These are phyloP conservation scores for Teunomyces cretensis DNA, from an alignment of 805 yeast species.

Conservation along the genomic window DNA sequence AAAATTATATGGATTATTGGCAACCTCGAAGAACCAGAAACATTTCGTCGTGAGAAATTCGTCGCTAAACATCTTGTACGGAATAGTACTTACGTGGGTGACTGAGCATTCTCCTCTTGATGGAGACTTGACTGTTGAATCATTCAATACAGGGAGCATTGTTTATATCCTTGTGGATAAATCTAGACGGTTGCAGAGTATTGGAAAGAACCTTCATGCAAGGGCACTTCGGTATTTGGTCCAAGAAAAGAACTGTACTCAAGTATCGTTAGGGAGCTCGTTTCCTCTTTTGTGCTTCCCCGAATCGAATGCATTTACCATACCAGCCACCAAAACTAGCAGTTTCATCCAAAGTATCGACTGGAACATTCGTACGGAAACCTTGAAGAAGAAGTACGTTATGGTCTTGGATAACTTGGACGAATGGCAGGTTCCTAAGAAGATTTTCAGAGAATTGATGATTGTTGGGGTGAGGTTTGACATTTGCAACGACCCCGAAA, in stretches of 20 bases:
- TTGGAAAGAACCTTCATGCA: constrained; percentile 53
- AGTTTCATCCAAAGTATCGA: constrained; percentile 40
- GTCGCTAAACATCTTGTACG: constrained; percentile 52
- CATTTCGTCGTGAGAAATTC: constrained; percentile 60
- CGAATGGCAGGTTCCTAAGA: constrained; percentile 54
- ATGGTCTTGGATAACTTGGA: constrained; percentile 43
- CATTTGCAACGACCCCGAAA: constrained; percentile 45
- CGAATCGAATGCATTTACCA: constrained; percentile 6
- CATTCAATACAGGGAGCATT: constrained; percentile 37
- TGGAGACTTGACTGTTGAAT: constrained; percentile 14
- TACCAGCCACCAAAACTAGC: constrained; percentile 6
- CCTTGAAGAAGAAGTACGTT: constrained; percentile 25
- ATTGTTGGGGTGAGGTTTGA: constrained; percentile 59
- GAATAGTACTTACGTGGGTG: constrained; percentile 55
- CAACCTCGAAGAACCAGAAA: constrained; percentile 32
- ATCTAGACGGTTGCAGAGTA: constrained; percentile 52
- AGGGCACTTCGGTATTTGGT: constrained; percentile 51
- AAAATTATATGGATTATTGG: constrained; percentile 30
- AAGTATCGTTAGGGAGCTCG: constrained; percentile 42
- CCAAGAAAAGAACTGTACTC: constrained; percentile 41
- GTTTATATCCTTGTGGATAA: constrained; percentile 52
- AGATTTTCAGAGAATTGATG: constrained; percentile 53
- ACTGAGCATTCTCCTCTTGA: constrained; percentile 19
- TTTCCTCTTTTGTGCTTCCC: constrained; percentile 48
- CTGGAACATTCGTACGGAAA: constrained; percentile 33